Evolutionary conservation across 331 rosid genomes (phyloP).

Genomic region (Ulmus americana): DNA sequence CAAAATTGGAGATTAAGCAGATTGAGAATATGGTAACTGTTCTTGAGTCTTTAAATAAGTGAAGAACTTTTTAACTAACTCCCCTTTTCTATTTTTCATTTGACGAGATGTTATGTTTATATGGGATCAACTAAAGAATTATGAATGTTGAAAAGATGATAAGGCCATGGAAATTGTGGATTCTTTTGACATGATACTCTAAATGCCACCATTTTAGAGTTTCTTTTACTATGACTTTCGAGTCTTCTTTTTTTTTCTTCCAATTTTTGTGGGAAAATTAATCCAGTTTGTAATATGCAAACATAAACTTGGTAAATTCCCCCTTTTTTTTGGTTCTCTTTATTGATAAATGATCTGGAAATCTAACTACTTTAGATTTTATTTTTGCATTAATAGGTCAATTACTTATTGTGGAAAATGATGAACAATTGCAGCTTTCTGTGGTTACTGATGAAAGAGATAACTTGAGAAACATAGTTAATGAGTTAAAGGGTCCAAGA

Average conservation of each 20-base stretch:
- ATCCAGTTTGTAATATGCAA: too few species aligned
- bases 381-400: not conserved
- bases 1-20: conserved; percentile 59
- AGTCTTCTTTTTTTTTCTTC: not conserved
- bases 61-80: not conserved
- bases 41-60: not conserved
- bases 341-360: not conserved
- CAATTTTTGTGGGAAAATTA: not conserved
- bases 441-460: conserved; percentile 72
- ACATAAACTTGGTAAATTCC: too few species aligned
- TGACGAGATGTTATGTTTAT: not conserved
- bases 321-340: too few species aligned
- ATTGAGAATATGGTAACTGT: conserved; percentile 57
- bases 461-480: conserved; percentile 42
- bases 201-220: too few species aligned
- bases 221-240: too few species aligned
- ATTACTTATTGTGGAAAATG: not conserved
- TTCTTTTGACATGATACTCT: too few species aligned
- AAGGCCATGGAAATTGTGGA: too few species aligned
- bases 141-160: not conserved
- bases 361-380: not conserved
- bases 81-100: too few species aligned
- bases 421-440: conserved; percentile 59
- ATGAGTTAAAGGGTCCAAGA: conserved; percentile 30
- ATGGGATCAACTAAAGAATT: not conserved